Percentiles rank a stretch among this genome's conserved stretches.
Evolutionary conservation across 2,329 filamentous ascomycete species (phyloP).

Genomic region (Waltergamsia citrina): DNA sequence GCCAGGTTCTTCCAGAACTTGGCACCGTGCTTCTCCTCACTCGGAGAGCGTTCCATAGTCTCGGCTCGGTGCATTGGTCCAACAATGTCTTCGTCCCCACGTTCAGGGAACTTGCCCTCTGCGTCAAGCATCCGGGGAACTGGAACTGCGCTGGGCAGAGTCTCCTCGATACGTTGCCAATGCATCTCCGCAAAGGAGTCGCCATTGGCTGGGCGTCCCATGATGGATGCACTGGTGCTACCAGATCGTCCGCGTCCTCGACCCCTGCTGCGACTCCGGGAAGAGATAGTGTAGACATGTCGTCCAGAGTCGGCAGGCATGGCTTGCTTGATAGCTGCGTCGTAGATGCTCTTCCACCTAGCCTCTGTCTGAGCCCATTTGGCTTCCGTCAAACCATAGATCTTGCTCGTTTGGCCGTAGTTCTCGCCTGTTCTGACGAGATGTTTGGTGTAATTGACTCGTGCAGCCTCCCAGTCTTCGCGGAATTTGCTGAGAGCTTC

Average conservation of each 20-base stretch:
- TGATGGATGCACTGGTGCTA: constrained; percentile 27
- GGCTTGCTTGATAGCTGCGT: constrained; percentile 39
- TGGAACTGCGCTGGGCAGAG: constrained; percentile 55
- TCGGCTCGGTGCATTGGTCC: constrained; percentile 72
- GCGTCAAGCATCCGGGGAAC: constrained; percentile 62
- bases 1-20: constrained; percentile 40
- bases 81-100: constrained; percentile 87
- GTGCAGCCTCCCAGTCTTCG: constrained; percentile 73
- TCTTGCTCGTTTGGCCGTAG: constrained; percentile 83
- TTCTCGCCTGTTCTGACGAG: constrained; percentile 82
- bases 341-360: constrained; percentile 63
- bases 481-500: constrained; percentile 53
- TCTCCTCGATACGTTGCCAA: constrained; percentile 12
- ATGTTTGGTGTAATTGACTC: constrained; percentile 82
- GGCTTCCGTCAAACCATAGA: constrained; percentile 72
- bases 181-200: too few relatives aligned
- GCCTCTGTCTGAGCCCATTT: constrained; percentile 81
- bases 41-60: constrained; percentile 37
- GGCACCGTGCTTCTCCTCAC: constrained; percentile 31
- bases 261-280: constrained; percentile 3
- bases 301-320: constrained; percentile 19
- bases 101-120: constrained; percentile 76
- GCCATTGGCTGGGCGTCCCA: constrained; percentile 4
- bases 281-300: constrained; percentile 22
- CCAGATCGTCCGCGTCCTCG: constrained; percentile 6